Base-by-base conservation (phyloP, 352 stramenopile species). In the Phytophthora boehmeriae region DNA sequence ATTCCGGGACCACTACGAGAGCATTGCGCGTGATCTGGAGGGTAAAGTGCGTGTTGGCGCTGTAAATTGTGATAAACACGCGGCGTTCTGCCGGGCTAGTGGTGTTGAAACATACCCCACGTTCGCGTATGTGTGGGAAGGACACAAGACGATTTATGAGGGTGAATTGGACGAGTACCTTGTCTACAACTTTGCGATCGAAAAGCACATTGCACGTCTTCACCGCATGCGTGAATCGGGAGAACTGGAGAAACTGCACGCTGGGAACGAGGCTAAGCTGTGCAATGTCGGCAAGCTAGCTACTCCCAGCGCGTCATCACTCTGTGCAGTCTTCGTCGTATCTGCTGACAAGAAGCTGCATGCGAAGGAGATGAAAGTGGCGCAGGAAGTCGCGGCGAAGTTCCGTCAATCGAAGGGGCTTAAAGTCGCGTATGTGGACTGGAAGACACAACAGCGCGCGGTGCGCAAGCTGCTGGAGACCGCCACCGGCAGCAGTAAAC, bases 141-240 rank as follows among this genome's bases (percentile, higher is more conserved):
- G 76, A 36, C 62, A 89, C 50, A 59, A 63, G 8, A 72, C 45
- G 23, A 57, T 64, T 39, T 91, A 76, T 47, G 71, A 90, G 2
- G 86, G 85, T n/a, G 76, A 86, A 3, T 30, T 91, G 50, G 83
- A 91, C 59, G 86, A 95, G 62, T 93, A 90, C 54, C 51, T 68
- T 16, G 80, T 95, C 44, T 93, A 92, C 64, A 92, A 92, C 35
- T 95, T 95, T 70, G 86, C 86, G 1, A 80, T 93, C 53, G 82
- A 93, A 48, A 89, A 90, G 41, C 83, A 95, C 64, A 87, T 90
- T 39, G 83, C 66, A 14, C 77, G 80, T 11, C 61, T 93, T 20
- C 75, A 89, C 49, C 80, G 72, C 28, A 79, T 88, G 78, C 86
- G 86, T 50, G 75, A 80, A 1, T 66, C 70, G 2, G 85, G 83